A percentile compares a stretch with the other conserved stretches of the same genome.
Evolutionary conservation across 345 rosid genomes (phyloP).

Genomic region (Camelina hispida): DNA sequence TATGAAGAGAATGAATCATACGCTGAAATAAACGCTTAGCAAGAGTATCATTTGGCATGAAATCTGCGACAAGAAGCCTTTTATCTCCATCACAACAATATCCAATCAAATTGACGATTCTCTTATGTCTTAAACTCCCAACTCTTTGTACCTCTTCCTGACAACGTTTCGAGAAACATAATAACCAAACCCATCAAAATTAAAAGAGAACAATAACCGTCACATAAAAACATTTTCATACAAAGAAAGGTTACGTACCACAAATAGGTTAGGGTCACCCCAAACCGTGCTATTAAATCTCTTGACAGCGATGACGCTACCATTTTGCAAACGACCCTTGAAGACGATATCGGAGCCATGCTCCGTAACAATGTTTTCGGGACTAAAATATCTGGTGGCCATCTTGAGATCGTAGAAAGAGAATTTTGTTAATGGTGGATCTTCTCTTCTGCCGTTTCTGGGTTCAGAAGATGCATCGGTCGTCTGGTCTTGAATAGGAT

Average conservation of each 20-base stretch:
- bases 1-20: conserved; percentile 43
- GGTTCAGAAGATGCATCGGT: neutral
- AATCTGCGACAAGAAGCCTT: conserved; percentile 83
- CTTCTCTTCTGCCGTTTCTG: conserved; percentile 2
- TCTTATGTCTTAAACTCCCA: conserved; percentile 70
- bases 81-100: conserved; percentile 91
- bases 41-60: conserved; percentile 84
- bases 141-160: conserved; percentile 90
- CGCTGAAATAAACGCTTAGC: conserved; percentile 86
- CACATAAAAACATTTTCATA: neutral
- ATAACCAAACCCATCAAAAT: neutral
- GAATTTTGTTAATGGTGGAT: conserved; percentile 56
- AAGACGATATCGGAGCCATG: conserved; percentile 54
- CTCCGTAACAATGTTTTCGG: conserved; percentile 64
- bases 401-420: conserved; percentile 59
- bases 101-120: conserved; percentile 84
- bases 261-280: conserved; percentile 69
- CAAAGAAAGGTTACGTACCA: conserved; percentile 45
- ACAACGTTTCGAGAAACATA: neutral
- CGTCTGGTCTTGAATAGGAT: conserved; percentile 24
- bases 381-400: conserved; percentile 66
- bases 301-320: conserved; percentile 65
- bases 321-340: conserved; percentile 60
- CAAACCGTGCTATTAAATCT: conserved; percentile 61
- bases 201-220: neutral